These are phyloP conservation scores for Solanum neorickii DNA, from an alignment of 257 asterid genomes.

Conservation along the genomic window DNA sequence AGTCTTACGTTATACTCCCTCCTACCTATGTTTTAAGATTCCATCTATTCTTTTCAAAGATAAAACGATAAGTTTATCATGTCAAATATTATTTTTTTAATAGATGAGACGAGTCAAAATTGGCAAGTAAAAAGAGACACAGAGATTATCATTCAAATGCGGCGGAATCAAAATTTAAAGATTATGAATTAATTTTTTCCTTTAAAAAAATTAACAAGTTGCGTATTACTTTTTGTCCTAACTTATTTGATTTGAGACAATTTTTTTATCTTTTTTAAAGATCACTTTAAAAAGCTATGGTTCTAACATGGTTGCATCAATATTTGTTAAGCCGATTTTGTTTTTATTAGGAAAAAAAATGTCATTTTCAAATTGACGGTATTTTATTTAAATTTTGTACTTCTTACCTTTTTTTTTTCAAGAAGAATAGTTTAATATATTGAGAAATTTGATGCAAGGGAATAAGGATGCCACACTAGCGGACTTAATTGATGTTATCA, in stretches of 20 bases:
- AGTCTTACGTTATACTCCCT: background rate
- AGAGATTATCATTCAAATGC: background rate
- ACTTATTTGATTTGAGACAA: too few species aligned
- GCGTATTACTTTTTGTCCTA: background rate
- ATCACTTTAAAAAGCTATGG: too few species aligned
- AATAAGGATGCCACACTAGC: background rate
- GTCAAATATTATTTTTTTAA: too few species aligned
- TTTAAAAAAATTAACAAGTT: background rate
- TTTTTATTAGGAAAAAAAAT: background rate
- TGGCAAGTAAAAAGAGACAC: background rate
- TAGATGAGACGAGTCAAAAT: background rate
- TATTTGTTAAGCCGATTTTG: background rate
- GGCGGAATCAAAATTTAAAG: too few species aligned
- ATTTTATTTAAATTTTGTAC: too few species aligned
- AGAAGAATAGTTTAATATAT: background rate
- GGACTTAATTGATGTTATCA: background rate
- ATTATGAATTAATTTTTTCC: too few species aligned
- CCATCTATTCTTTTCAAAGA: too few species aligned
- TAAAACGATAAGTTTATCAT: too few species aligned
- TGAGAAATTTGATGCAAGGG: background rate
- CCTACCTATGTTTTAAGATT: background rate
- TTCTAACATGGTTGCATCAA: background rate
- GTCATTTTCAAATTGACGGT: background rate
- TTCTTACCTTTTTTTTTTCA: too few species aligned
- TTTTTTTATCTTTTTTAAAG: too few species aligned